Evolutionary conservation across 2,329 filamentous ascomycete species (phyloP).

Genomic region (Beauveria sp.): DNA sequence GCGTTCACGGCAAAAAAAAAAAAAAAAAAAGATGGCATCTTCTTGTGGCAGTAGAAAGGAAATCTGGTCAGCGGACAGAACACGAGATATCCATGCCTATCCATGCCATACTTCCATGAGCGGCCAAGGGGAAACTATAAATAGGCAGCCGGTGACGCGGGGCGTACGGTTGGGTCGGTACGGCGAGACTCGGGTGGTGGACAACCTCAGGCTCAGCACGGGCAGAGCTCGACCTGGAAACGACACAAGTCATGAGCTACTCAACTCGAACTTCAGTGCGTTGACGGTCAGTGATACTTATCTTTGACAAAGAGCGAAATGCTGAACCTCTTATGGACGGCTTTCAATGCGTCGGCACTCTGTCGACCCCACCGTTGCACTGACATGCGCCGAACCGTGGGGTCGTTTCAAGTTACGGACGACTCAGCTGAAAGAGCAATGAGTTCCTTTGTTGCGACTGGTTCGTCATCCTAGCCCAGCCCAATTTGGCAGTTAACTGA

Average conservation of each 20-base stretch:
- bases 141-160: no score
- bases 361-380: neutral
- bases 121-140: no score
- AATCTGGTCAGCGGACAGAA: no score
- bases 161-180: no score
- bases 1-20: no score
- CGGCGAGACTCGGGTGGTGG: neutral
- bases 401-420: neutral
- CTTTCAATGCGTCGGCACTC: neutral
- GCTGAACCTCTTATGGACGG: neutral
- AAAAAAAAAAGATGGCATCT: no score
- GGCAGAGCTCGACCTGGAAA: neutral
- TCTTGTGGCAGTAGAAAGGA: no score
- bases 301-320: neutral
- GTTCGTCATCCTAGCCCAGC: neutral
- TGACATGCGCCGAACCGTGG: neutral
- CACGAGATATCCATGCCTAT: no score
- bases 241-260: neutral
- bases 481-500: neutral
- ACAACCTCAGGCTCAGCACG: neutral
- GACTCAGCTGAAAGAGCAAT: neutral
- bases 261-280: neutral
- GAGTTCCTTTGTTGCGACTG: neutral
- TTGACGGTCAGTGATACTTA: neutral
- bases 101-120: no score